Conservation (phyloP, 2,329 filamentous ascomycete species). For the Bipolaris oryzae region DNA sequence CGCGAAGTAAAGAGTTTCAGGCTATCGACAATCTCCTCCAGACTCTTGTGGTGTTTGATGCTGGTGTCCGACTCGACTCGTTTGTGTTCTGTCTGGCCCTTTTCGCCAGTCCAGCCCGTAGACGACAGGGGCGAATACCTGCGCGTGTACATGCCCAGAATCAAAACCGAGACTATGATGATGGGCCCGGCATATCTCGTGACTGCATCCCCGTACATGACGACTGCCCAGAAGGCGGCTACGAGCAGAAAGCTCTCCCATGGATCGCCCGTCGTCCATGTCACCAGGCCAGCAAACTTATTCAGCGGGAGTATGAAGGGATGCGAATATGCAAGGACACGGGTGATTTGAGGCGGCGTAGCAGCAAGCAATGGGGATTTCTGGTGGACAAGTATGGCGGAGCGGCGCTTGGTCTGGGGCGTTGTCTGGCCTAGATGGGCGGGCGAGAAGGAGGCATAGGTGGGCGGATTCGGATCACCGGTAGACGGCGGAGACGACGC, state of each 20-base stretch:
- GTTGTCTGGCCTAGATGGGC: slow-evolving; percentile 73
- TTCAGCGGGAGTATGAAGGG: slow-evolving; percentile 91
- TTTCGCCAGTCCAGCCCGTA: slow-evolving; percentile 75
- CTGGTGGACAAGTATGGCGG: slow-evolving; percentile 93
- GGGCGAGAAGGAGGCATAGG: slow-evolving; percentile 89
- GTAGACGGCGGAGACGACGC: slow-evolving; percentile 44
- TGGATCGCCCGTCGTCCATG: slow-evolving; percentile 90
- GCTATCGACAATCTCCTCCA: slow-evolving; percentile 97
- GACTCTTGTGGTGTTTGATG: slow-evolving; percentile 84
- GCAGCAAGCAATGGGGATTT: slow-evolving; percentile 92
- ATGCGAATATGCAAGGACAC: slow-evolving; percentile 93
- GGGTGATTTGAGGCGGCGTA: slow-evolving; percentile 92
- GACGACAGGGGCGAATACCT: slow-evolving; percentile 90
- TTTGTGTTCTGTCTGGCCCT: slow-evolving; percentile 59
- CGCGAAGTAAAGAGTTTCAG: slow-evolving; percentile 87
- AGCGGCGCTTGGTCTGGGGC: slow-evolving; percentile 75
- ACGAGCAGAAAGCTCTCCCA: slow-evolving; percentile 97
- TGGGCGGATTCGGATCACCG: slow-evolving; percentile 65
- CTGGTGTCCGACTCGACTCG: slow-evolving; percentile 62
- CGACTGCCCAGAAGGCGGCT: slow-evolving; percentile 80
- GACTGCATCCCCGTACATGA: slow-evolving; percentile 85
- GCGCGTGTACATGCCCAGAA: slow-evolving; percentile 89
- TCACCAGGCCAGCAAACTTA: slow-evolving; percentile 80
- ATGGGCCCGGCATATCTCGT: slow-evolving; percentile 82
- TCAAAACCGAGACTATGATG: slow-evolving; percentile 77